phyloP scores from a whole-genome alignment of 495 filamentous ascomycete species.

The Neurospora hispaniola region DNA sequence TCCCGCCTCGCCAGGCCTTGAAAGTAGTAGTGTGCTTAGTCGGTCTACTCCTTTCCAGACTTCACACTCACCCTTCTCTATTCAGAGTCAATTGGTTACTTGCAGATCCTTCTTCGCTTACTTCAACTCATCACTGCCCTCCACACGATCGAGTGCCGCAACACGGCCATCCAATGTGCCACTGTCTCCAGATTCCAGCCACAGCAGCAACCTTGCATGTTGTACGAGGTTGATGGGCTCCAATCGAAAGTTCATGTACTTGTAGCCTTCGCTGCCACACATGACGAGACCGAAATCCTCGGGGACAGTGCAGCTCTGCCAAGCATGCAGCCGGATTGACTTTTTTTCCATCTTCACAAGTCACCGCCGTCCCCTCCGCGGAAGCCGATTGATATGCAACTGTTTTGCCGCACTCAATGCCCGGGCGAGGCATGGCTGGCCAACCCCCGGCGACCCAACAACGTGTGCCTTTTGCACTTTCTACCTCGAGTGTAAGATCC shows the following conservation, averaged over 20 bases:
- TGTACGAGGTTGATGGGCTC: not conserved
- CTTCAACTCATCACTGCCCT: not conserved
- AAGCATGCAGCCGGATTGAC: not conserved
- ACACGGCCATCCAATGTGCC: not conserved
- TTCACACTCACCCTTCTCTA: too few relatives aligned
- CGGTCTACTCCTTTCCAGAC: too few relatives aligned
- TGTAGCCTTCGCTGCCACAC: not conserved
- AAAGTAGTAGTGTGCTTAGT: too few relatives aligned
- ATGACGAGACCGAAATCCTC: not conserved
- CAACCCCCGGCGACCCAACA: not conserved
- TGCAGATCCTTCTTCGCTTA: too few relatives aligned
- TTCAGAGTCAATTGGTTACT: too few relatives aligned
- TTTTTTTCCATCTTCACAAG: not conserved
- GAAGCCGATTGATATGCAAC: not conserved
- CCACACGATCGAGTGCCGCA: too few relatives aligned
- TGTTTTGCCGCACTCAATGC: not conserved
- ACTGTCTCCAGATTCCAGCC: not conserved
- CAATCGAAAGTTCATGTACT: not conserved
- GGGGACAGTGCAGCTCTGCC: not conserved
- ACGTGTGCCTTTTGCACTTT: not conserved
- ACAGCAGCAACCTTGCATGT: not conserved
- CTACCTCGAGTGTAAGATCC: not conserved
- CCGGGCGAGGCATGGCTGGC: not conserved
- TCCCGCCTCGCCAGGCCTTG: too few relatives aligned
- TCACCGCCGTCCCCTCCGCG: not conserved